phyloP scores from a whole-genome alignment of 164 flowering plant species.

The Berberis vulgaris region DNA sequence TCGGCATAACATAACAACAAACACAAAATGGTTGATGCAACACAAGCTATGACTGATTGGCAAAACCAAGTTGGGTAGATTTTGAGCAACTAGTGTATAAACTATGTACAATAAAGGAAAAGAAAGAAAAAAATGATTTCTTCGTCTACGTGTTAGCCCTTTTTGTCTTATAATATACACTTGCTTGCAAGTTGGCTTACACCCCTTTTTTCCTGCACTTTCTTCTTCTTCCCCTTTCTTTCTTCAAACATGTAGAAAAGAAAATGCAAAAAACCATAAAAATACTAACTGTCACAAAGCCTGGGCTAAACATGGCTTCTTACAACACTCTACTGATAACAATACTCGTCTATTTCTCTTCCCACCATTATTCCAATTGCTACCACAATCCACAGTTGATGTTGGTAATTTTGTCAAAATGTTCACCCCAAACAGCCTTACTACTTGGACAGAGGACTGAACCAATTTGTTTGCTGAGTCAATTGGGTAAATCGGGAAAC shows the following conservation, averaged over 20 bases:
- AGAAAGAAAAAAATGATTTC: slow-evolving; percentile 16
- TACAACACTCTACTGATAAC: slow-evolving; percentile 33
- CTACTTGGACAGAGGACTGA: slow-evolving; percentile 44
- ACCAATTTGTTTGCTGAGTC: slow-evolving; percentile 14
- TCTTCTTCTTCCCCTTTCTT: not conserved
- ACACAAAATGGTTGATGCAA: not conserved
- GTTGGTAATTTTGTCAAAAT: slow-evolving; percentile 30
- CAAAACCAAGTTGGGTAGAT: not conserved
- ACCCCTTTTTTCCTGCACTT: slow-evolving; percentile 7
- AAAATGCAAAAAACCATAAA: slow-evolving; percentile 14
- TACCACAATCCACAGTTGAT: slow-evolving; percentile 6
- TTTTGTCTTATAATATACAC: slow-evolving; percentile 23
- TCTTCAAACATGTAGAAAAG: slow-evolving; percentile 2
- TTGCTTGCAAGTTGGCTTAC: slow-evolving; percentile 34
- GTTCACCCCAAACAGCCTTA: slow-evolving; percentile 77
- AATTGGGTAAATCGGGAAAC: slow-evolving; percentile 4
- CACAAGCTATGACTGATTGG: not conserved
- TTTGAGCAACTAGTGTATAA: not conserved
- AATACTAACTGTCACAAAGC: slow-evolving; percentile 25
- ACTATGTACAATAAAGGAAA: not conserved
- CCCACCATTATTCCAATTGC: slow-evolving; percentile 17
- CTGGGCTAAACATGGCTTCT: slow-evolving; percentile 47
- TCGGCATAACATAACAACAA: not conserved
- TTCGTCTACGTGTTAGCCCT: not conserved
- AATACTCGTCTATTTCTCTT: slow-evolving; percentile 42